phyloP scores from a whole-genome alignment of 2,329 filamentous ascomycete species.

The Verticillium dahliae region DNA sequence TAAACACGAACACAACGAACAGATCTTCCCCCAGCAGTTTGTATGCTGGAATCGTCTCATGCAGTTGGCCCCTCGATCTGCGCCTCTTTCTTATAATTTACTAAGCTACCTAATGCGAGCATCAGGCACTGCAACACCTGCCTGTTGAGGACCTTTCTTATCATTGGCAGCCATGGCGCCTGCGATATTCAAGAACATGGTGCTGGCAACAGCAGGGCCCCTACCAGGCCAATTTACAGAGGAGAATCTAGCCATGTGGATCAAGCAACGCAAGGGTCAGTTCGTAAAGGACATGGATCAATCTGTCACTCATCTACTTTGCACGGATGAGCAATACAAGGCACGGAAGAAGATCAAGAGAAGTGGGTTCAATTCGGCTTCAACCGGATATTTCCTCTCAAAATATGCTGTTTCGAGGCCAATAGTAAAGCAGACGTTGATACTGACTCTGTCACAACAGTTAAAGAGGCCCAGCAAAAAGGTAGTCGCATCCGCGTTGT shows the following conservation, averaged over 20 bases:
- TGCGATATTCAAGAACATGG: constrained; percentile 42
- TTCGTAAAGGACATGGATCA: constrained; percentile 45
- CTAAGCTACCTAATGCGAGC: no score
- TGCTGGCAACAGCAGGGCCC: constrained; percentile 52
- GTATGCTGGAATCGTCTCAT: no score
- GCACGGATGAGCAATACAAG: constrained; percentile 55
- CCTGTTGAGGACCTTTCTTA: constrained; percentile 6
- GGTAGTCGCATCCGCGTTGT: constrained; percentile 30
- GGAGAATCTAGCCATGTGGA: constrained; percentile 60
- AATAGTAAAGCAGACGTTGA: neutral
- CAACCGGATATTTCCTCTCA: neutral
- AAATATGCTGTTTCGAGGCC: neutral
- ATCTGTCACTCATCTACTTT: constrained; percentile 67
- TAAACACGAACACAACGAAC: no score
- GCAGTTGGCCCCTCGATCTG: no score
- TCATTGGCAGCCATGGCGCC: neutral
- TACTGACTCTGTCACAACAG: constrained; percentile 12
- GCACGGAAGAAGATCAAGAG: constrained; percentile 7
- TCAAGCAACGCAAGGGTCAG: constrained; percentile 52
- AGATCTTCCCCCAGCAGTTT: no score
- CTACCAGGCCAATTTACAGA: constrained; percentile 42
- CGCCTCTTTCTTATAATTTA: no score
- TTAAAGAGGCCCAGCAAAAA: constrained; percentile 29
- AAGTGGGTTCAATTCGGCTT: constrained; percentile 1
- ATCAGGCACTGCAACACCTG: no score